Conservation (phyloP, 768 basidiomycete species). For the Mrakia blollopis region DNA sequence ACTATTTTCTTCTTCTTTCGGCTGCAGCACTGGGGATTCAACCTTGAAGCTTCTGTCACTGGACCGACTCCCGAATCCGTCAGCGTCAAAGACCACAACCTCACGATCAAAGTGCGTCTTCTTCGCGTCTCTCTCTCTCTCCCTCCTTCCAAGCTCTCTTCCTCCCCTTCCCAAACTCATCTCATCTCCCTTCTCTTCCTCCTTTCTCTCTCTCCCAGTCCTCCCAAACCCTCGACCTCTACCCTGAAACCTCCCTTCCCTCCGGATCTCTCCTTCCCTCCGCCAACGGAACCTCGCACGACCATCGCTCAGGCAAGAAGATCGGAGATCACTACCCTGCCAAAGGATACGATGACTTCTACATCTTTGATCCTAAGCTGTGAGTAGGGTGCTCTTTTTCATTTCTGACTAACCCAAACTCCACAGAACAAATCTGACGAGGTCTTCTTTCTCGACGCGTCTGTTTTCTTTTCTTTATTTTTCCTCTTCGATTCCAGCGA, state of each 20-base stretch:
- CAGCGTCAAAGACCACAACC: conserved; percentile 14
- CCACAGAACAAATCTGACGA: not conserved
- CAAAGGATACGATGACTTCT: conserved; percentile 30
- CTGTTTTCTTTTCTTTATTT: not conserved
- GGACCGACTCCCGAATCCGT: conserved; percentile 1
- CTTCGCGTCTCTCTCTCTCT: not conserved
- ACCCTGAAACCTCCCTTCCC: conserved; percentile 23
- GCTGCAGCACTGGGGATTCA: conserved; percentile 26
- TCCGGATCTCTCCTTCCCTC: conserved; percentile 21
- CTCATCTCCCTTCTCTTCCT: not conserved
- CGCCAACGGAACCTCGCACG: conserved; percentile 18
- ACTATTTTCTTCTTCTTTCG: no score
- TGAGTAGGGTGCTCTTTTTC: not conserved
- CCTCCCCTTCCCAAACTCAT: not conserved
- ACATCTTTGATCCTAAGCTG: conserved; percentile 24
- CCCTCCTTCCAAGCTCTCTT: no score
- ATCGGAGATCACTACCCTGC: conserved; percentile 30
- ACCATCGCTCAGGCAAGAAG: conserved; percentile 24
- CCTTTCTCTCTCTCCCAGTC: not conserved
- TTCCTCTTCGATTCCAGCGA: no score
- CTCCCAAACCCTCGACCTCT: conserved; percentile 25
- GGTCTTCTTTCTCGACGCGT: not conserved
- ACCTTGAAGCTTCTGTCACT: conserved; percentile 25
- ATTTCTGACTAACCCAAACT: not conserved
- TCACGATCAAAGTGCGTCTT: conserved; percentile 15